Base-by-base conservation (phyloP, 177 flowering plant genomes). In the Vitis hybrid region DNA sequence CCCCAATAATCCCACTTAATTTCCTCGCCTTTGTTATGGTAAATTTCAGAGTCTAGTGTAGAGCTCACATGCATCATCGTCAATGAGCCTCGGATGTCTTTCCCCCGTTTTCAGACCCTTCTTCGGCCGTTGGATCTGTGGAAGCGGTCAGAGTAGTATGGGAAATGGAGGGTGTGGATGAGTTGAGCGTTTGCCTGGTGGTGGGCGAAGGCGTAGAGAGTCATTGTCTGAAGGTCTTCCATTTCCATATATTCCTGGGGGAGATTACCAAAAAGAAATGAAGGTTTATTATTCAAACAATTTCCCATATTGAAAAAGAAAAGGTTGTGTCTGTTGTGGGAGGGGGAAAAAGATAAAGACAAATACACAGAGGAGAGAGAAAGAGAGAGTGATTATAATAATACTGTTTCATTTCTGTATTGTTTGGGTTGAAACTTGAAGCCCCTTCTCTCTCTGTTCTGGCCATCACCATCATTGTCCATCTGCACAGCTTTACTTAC, bases 391-490 rank as follows among this genome's bases (percentile, higher is more conserved):
- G 10, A 12, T 23, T 26, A 62, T 64, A 72, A 71, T 54, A 65
- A 49, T 19, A 21, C 56, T 61, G 19, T 60, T 65, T 61, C 63
- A 56, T 72, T 77, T 71, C 54, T 74, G 77, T 71, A 21, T 56
- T 79, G 72, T 75, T 69, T 68, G 76, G 74, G 65, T 71, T 45
- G 54, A 65, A 34, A 51, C 13, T 57, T 26, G 30, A 64, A 40
- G 45, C 45, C 45, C 17, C 67, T 60, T 12, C 49, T 65, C 71
- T 58, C 55, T 67, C 64, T 72, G 55, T 55, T 76, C 72, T 76
- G 78, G 58, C 74, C 67, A 78, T 81, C 84, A 63, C 80, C 70
- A 76, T 78, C 80, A 76, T 76, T 73, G 76, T 70, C 72, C 45
- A 60, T 60, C 65, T 65, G 68, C 65, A 57, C 75, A 65, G 75